These are phyloP conservation scores for Talaromyces pinophilus DNA, from an alignment of 2,329 filamentous ascomycete genomes.

Conservation along the genomic window DNA sequence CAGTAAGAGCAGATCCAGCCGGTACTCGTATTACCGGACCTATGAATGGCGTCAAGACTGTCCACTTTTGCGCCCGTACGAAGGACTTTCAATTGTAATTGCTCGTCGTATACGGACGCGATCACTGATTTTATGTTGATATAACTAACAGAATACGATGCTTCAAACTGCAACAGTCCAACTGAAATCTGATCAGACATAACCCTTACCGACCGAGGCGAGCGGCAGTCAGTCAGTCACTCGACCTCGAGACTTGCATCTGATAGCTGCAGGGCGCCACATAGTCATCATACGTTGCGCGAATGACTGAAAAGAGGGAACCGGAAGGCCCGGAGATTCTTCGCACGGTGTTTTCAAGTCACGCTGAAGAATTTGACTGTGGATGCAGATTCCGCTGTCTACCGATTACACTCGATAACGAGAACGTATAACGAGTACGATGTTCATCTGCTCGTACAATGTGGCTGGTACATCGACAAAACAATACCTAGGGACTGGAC, in stretches of 20 bases:
- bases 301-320: not conserved
- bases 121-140: not conserved
- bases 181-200: not conserved
- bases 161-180: not conserved
- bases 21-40: constrained; percentile 15
- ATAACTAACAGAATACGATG: not conserved
- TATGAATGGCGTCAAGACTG: constrained; percentile 4
- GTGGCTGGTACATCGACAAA: not conserved
- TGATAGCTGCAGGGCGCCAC: constrained; percentile 3
- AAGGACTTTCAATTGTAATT: not conserved
- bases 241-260: not conserved
- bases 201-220: not conserved
- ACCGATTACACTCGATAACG: not conserved
- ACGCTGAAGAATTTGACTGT: constrained; percentile 6
- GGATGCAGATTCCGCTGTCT: not conserved
- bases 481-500: not conserved
- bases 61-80: not conserved
- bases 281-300: constrained; percentile 10
- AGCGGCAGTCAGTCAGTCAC: not conserved
- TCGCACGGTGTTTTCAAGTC: not conserved
- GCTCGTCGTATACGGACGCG: not conserved
- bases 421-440: not conserved
- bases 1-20: not conserved
- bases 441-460: not conserved
- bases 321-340: constrained; percentile 1